Percentiles rank a stretch among this genome's conserved stretches.
phyloP scores from a whole-genome alignment of 352 stramenopile genomes.

The Globisporangium paroecandrum region DNA sequence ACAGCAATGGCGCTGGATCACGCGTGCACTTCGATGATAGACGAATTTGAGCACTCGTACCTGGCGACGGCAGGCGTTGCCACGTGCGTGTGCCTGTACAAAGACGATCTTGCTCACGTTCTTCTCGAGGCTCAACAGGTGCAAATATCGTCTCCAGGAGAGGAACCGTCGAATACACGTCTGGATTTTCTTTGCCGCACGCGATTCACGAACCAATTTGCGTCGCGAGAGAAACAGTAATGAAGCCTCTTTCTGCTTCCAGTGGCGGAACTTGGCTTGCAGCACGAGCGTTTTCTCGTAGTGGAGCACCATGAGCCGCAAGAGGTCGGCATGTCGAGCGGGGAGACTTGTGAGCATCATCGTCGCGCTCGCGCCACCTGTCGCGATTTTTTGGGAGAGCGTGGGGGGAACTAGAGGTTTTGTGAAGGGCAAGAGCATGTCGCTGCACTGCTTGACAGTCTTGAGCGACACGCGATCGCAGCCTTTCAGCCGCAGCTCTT shows the following conservation, averaged over 20 bases:
- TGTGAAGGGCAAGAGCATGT: slow-evolving; percentile 40
- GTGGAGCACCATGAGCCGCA: slow-evolving; percentile 27
- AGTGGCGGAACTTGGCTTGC: slow-evolving; percentile 43
- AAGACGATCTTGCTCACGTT: slow-evolving; percentile 36
- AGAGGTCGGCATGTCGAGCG: slow-evolving; percentile 30
- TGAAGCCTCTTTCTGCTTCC: slow-evolving; percentile 38
- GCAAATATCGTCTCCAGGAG: slow-evolving; percentile 43
- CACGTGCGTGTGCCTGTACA: slow-evolving; percentile 45
- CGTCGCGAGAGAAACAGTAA: slow-evolving; percentile 38
- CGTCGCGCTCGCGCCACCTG: slow-evolving; percentile 28
- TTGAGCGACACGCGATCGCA: slow-evolving; percentile 54
- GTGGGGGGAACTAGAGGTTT: slow-evolving; percentile 24
- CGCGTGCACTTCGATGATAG: slow-evolving; percentile 23
- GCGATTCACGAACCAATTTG: slow-evolving; percentile 30
- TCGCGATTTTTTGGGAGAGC: slow-evolving; percentile 40
- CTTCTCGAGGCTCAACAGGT: slow-evolving; percentile 33
- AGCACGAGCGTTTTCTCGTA: slow-evolving; percentile 39
- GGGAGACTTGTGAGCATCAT: slow-evolving; percentile 32
- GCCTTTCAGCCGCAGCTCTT: slow-evolving; percentile 56
- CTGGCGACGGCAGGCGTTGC: slow-evolving; percentile 31
- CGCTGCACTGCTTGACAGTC: slow-evolving; percentile 31
- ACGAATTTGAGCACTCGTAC: slow-evolving; percentile 27
- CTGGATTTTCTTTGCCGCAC: slow-evolving; percentile 57
- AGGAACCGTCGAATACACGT: slow-evolving; percentile 40
- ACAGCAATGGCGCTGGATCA: slow-evolving; percentile 48